A percentile compares a stretch with the other conserved stretches of the same genome.
phyloP scores from a whole-genome alignment of 2,329 filamentous ascomycete genomes.

The Scortechinia acanthostroma region DNA sequence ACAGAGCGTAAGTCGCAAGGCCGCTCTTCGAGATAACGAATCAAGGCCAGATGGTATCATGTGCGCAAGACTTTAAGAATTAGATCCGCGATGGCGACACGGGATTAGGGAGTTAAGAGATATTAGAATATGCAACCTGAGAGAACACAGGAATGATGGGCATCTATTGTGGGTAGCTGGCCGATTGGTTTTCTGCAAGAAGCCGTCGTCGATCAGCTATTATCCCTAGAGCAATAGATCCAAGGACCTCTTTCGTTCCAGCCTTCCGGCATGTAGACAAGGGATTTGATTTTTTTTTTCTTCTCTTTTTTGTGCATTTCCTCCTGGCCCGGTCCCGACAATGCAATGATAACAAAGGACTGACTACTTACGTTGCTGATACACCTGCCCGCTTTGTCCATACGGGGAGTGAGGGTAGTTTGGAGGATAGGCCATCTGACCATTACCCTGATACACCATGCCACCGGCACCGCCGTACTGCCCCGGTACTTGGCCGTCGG shows the following conservation, averaged over 20 bases:
- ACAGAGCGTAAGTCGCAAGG: not conserved
- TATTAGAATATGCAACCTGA: conserved; percentile 1
- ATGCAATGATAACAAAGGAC: not conserved
- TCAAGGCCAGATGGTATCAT: conserved; percentile 1
- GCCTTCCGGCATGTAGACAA: not conserved
- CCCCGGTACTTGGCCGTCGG: not conserved
- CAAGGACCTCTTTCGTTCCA: not conserved
- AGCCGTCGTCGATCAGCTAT: not conserved
- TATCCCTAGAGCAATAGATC: not conserved
- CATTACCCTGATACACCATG: conserved; percentile 2
- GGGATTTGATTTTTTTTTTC: not conserved
- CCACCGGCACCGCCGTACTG: not conserved
- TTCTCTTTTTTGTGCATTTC: not conserved
- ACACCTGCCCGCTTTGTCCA: not conserved
- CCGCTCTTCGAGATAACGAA: not conserved
- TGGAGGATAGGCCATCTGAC: conserved; percentile 1
- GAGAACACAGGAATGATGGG: not conserved
- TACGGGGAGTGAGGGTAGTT: conserved; percentile 2
- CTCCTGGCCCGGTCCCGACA: not conserved
- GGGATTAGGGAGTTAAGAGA: not conserved
- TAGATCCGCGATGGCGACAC: not conserved
- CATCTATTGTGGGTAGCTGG: not conserved
- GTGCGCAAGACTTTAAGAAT: not conserved
- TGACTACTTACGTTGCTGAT: conserved; percentile 1
- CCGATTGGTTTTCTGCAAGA: not conserved